Conservation (phyloP, 129 eudicot genomes). For the Pseudognaphalium luteoalbum region DNA sequence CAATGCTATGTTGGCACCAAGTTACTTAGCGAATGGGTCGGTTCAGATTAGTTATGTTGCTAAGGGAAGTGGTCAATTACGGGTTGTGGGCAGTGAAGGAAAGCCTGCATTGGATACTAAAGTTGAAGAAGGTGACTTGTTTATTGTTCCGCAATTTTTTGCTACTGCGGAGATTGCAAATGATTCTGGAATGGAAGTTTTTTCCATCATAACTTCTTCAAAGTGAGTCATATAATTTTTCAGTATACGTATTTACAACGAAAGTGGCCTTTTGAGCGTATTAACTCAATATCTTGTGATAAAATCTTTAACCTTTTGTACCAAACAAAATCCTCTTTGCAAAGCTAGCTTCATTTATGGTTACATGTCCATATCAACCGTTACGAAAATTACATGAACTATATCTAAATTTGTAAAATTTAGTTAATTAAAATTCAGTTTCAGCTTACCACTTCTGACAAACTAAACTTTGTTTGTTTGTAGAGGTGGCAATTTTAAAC, state of each 20-base stretch:
- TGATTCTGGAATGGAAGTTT: constrained; percentile 50
- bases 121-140: constrained; percentile 43
- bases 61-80: constrained; percentile 50
- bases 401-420: no score
- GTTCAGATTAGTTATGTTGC: constrained; percentile 37
- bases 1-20: constrained; percentile 41
- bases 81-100: constrained; percentile 53
- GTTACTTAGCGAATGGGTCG: constrained; percentile 37
- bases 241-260: not conserved
- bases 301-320: no score
- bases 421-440: no score
- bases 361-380: no score
- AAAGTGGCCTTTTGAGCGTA: not conserved
- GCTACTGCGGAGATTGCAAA: constrained; percentile 35
- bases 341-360: no score
- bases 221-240: constrained; percentile 38
- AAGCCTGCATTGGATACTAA: constrained; percentile 31
- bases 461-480: not conserved
- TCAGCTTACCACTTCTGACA: no score
- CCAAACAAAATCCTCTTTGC: no score
- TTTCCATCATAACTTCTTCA: constrained; percentile 43
- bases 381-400: no score
- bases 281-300: no score
- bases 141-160: constrained; percentile 59
- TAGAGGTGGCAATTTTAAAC: no score